A percentile compares a stretch with the other conserved stretches of the same genome.
phyloP scores from a whole-genome alignment of 805 yeast species.

The Kodamaea neixiangensis region DNA sequence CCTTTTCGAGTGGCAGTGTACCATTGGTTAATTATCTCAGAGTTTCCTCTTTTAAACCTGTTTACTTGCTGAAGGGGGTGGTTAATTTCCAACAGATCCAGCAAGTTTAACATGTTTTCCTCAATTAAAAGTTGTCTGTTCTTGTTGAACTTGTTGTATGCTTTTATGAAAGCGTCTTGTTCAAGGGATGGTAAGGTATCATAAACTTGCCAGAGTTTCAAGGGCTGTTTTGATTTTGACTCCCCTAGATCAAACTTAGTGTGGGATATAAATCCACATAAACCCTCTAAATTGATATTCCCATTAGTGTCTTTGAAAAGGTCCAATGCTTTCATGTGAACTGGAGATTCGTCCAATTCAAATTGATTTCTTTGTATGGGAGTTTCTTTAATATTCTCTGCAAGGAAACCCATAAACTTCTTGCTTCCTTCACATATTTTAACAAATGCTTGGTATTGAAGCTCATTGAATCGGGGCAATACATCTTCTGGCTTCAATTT shows the following conservation, averaged over 20 bases:
- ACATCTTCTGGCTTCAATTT: neutral
- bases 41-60: slow-evolving; percentile 11
- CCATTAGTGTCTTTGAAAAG: slow-evolving; percentile 1
- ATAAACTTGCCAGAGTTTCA: slow-evolving; percentile 21
- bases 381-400: neutral
- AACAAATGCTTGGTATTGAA: neutral
- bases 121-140: slow-evolving; percentile 34
- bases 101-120: slow-evolving; percentile 19
- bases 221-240: neutral
- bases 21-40: slow-evolving; percentile 18
- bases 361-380: neutral
- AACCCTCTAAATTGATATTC: slow-evolving; percentile 6
- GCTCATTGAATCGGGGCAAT: neutral
- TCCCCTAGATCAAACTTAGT: neutral
- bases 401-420: neutral
- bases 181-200: slow-evolving; percentile 17
- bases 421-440: slow-evolving; percentile 7
- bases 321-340: neutral
- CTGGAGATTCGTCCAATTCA: neutral
- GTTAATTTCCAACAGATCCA: slow-evolving; percentile 14
- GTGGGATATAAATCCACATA: slow-evolving; percentile 8
- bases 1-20: slow-evolving; percentile 7
- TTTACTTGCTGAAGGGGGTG: neutral
- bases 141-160: slow-evolving; percentile 25
- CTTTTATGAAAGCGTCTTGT: slow-evolving; percentile 22